Evolutionary conservation across 2,329 filamentous ascomycete genomes (phyloP).

Genomic region (Exserohilum turcica): DNA sequence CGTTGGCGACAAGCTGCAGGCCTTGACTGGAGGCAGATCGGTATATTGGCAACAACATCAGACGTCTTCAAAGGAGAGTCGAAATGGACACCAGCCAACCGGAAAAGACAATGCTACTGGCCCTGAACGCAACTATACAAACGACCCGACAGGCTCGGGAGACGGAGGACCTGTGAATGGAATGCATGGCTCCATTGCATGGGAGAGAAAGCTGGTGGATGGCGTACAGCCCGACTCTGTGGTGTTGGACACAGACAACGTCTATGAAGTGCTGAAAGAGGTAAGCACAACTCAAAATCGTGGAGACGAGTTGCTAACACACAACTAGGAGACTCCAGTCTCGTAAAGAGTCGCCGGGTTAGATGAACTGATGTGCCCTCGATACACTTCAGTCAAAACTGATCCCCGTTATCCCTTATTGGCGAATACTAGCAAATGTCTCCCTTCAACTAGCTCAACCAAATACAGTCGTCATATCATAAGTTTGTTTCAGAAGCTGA

Average conservation of each 20-base stretch:
- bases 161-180: slow-evolving; percentile 9
- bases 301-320: not conserved
- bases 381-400: too few species aligned
- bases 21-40: slow-evolving; percentile 27
- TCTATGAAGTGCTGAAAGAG: slow-evolving; percentile 14
- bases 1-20: slow-evolving; percentile 24
- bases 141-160: not conserved
- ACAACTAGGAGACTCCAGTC: slow-evolving; percentile 4
- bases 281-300: not conserved
- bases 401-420: too few species aligned
- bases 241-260: slow-evolving; percentile 7
- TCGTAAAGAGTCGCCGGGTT: slow-evolving; percentile 4
- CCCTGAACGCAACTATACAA: slow-evolving; percentile 2
- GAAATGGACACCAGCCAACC: not conserved
- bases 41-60: slow-evolving; percentile 15
- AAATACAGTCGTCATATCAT: too few species aligned
- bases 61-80: slow-evolving; percentile 1
- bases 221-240: slow-evolving; percentile 11
- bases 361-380: too few species aligned
- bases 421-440: too few species aligned
- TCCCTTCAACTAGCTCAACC: not conserved
- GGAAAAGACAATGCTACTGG: too few species aligned
- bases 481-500: too few species aligned
- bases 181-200: slow-evolving; percentile 7
- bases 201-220: slow-evolving; percentile 22